Evolutionary conservation across 805 yeast genomes (phyloP).

Genomic region (Yarrowia sp.): DNA sequence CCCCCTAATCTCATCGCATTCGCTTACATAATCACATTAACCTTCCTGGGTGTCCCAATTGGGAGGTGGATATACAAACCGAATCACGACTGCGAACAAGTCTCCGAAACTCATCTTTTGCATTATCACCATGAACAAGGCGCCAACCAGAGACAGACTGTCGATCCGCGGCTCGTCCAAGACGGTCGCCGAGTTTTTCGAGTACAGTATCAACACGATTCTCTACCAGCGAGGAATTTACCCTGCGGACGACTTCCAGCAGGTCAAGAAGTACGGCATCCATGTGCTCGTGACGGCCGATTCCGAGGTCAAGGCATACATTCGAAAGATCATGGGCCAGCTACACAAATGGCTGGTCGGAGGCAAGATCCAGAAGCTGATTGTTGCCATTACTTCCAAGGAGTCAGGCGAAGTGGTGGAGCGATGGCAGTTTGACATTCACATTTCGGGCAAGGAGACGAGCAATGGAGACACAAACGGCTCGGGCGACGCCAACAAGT

Average conservation of each 20-base stretch:
- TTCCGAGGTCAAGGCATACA: conserved; percentile 70
- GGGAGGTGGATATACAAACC: conserved; percentile 9
- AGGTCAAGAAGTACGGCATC: conserved; percentile 76
- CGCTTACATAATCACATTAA: not conserved
- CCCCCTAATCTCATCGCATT: no score
- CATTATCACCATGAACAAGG: not conserved
- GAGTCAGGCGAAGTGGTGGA: conserved; percentile 69
- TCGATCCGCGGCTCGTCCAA: conserved; percentile 77
- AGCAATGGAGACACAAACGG: not conserved
- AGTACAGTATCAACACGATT: conserved; percentile 74
- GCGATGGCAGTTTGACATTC: conserved; percentile 80
- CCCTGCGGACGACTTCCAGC: conserved; percentile 78
- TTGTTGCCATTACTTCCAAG: conserved; percentile 69
- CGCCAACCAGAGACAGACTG: conserved; percentile 48
- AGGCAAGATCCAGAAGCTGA: conserved; percentile 63
- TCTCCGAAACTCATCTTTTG: no score
- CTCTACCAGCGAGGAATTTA: conserved; percentile 87
- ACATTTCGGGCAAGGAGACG: conserved; percentile 37
- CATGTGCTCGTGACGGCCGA: conserved; percentile 70
- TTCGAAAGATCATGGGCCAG: conserved; percentile 64
- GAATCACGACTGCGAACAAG: not conserved
- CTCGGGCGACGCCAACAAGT: conserved; percentile 32
- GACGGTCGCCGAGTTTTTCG: conserved; percentile 78
- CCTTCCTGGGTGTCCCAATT: not conserved
- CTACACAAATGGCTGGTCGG: conserved; percentile 70